phyloP scores from a whole-genome alignment of 148 eudicot species.

The Camellia lanceoleosa region DNA sequence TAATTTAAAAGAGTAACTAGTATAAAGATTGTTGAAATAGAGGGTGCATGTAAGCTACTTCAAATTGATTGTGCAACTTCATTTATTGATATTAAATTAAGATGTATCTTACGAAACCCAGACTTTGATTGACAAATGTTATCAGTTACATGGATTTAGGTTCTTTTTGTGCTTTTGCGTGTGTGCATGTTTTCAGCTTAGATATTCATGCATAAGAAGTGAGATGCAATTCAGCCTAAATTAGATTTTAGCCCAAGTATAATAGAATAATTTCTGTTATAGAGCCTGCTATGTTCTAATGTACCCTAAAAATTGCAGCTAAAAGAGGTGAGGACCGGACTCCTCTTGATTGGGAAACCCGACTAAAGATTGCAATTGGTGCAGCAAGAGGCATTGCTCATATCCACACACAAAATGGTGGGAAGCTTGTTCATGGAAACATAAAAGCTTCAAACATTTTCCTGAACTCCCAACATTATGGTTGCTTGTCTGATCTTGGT shows the following conservation, averaged over 20 bases:
- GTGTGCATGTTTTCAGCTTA: neutral
- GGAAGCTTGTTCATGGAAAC: slow-evolving; percentile 80
- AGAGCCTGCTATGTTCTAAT: neutral
- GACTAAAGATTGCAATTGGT: slow-evolving; percentile 56
- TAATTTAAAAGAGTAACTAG: no score
- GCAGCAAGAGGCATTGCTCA: slow-evolving; percentile 69
- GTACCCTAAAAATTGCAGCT: slow-evolving; percentile 38
- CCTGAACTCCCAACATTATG: slow-evolving; percentile 51
- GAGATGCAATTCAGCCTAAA: neutral
- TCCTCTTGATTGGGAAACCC: slow-evolving; percentile 67
- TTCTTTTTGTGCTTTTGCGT: neutral
- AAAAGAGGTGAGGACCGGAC: slow-evolving; percentile 49
- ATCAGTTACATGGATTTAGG: no score
- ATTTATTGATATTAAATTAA: no score
- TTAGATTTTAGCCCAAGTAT: neutral
- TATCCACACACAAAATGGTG: slow-evolving; percentile 52
- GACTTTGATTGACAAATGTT: no score
- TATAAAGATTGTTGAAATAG: no score
- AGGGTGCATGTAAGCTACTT: no score
- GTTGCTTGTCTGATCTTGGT: slow-evolving; percentile 71
- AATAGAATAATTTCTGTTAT: neutral
- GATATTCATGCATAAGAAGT: neutral
- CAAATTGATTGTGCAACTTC: no score
- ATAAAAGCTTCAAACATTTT: slow-evolving; percentile 79
- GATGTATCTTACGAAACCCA: no score